Evolutionary conservation across 805 yeast genomes (phyloP).

Genomic region (Kurtzmaniella cleridarum): DNA sequence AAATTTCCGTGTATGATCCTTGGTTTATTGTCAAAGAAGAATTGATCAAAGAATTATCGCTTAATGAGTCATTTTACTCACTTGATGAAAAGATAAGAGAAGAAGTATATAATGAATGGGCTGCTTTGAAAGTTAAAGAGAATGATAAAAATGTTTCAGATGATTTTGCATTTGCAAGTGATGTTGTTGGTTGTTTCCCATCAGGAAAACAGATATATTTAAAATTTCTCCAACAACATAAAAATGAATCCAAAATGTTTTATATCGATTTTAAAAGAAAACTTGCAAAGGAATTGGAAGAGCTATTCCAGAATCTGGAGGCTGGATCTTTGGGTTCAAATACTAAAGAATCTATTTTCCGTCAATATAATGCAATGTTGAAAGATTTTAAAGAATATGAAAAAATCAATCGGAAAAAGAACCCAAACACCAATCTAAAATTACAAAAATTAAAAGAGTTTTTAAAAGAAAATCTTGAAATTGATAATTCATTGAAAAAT

Average conservation of each 20-base stretch:
- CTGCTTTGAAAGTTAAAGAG: conserved; percentile 4
- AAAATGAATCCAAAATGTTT: conserved; percentile 20
- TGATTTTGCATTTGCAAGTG: conserved; percentile 1
- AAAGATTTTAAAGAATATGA: conserved; percentile 26
- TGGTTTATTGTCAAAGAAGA: conserved; percentile 37
- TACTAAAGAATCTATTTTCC: conserved; percentile 19
- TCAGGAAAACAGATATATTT: conserved; percentile 17
- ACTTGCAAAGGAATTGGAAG: conserved; percentile 10
- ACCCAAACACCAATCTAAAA: conserved; percentile 22
- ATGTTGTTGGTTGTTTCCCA: conserved; percentile 11
- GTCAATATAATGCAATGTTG: conserved; percentile 22
- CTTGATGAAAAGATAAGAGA: conserved; percentile 16
- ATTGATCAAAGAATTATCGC: conserved; percentile 20
- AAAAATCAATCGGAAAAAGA: conserved; percentile 15
- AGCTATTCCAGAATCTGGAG: conserved; percentile 4
- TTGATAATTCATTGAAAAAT: too few species aligned
- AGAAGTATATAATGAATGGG: conserved; percentile 23
- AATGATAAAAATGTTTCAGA: conserved; percentile 4
- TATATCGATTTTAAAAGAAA: conserved; percentile 22
- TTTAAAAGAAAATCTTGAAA: conserved; percentile 5
- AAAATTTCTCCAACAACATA: conserved; percentile 22
- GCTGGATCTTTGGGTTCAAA: conserved; percentile 8
- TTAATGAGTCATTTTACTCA: conserved; percentile 23
- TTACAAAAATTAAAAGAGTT: conserved; percentile 20
- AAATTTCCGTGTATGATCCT: conserved; percentile 29